A percentile compares a stretch with the other conserved stretches of the same genome.
Conservation (phyloP, 306 rosid species). For the Clitoria ternatea region DNA sequence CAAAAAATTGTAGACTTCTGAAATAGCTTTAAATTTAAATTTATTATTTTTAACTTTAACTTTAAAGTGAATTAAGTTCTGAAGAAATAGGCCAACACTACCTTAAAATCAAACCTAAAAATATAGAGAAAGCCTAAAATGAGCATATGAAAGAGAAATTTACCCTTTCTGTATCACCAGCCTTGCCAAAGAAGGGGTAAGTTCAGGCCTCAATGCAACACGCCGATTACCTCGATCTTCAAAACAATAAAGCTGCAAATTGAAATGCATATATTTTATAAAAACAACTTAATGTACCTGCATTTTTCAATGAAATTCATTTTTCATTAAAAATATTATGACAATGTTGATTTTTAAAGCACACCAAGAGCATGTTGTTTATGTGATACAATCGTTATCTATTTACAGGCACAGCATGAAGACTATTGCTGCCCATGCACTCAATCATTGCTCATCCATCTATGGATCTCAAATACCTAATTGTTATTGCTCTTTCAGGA, state of each 20-base stretch:
- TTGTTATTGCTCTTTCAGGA: background rate
- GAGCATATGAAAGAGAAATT: constrained; percentile 17
- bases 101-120: constrained; percentile 14
- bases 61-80: no score
- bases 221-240: constrained; percentile 98
- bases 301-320: background rate
- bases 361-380: constrained; percentile 4
- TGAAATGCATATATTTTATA: constrained; percentile 8
- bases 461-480: background rate
- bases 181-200: constrained; percentile 96
- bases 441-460: background rate
- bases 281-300: background rate
- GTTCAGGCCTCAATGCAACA: constrained; percentile 95
- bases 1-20: no score
- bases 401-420: background rate
- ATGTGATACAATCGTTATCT: background rate
- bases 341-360: background rate
- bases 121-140: constrained; percentile 13
- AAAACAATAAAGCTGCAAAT: constrained; percentile 86
- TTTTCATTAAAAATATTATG: background rate
- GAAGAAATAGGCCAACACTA: no score
- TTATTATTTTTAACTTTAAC: no score
- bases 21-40: no score
- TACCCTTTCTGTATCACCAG: constrained; percentile 96
- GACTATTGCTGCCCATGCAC: background rate